These are phyloP conservation scores for Drechslerella stenobrocha DNA, from an alignment of 2,329 filamentous ascomycete species.

Conservation along the genomic window DNA sequence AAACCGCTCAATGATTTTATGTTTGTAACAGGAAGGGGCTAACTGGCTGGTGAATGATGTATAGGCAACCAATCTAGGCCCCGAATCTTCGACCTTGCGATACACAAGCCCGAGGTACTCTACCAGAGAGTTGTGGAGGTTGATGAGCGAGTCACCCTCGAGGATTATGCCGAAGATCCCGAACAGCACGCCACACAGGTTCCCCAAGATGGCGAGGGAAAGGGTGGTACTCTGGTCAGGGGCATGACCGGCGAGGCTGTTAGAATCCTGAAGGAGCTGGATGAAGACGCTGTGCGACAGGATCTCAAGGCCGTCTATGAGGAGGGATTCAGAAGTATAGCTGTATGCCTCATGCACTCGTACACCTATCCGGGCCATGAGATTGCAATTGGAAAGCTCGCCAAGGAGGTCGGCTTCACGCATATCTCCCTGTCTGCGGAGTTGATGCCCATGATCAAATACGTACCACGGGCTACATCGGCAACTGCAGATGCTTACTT, in stretches of 20 bases:
- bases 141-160: slow-evolving; percentile 84
- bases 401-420: slow-evolving; percentile 76
- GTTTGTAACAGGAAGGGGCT: not conserved
- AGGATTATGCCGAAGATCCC: slow-evolving; percentile 90
- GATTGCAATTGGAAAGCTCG: slow-evolving; percentile 72
- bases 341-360: slow-evolving; percentile 87
- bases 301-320: slow-evolving; percentile 71
- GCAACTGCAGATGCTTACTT: slow-evolving; percentile 80
- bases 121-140: slow-evolving; percentile 86
- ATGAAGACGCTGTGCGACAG: slow-evolving; percentile 62
- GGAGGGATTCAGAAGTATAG: slow-evolving; percentile 75
- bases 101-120: slow-evolving; percentile 81
- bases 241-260: slow-evolving; percentile 76
- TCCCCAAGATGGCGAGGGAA: slow-evolving; percentile 52
- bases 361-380: slow-evolving; percentile 91
- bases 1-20: not conserved
- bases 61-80: slow-evolving; percentile 76
- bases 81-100: slow-evolving; percentile 87
- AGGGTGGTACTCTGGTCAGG: slow-evolving; percentile 65
- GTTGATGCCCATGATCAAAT: slow-evolving; percentile 86
- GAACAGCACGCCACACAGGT: slow-evolving; percentile 64
- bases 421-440: slow-evolving; percentile 81
- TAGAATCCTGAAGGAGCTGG: slow-evolving; percentile 68
- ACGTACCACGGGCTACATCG: slow-evolving; percentile 73
- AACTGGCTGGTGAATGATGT: slow-evolving; percentile 5